These are phyloP conservation scores for Russula dissimulans DNA, from an alignment of 768 basidiomycete genomes.

Conservation along the genomic window DNA sequence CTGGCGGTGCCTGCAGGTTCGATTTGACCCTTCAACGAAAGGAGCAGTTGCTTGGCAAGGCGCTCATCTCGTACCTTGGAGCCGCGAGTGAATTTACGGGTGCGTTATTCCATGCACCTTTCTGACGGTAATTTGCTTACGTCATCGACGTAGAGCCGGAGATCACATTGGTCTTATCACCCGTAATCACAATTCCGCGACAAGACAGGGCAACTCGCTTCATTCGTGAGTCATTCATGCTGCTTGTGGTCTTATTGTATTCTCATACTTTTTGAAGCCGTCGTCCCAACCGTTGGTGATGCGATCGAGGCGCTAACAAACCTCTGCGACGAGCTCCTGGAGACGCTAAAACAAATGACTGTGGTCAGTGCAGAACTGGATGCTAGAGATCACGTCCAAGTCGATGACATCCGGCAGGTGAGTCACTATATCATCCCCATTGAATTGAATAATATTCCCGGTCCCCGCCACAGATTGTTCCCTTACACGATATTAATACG, in stretches of 20 bases:
- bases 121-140: background rate
- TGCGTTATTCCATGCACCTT: slow-evolving; percentile 21
- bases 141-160: slow-evolving; percentile 44
- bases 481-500: slow-evolving; percentile 43
- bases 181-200: slow-evolving; percentile 47
- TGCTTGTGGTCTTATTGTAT: background rate
- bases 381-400: slow-evolving; percentile 57
- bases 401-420: slow-evolving; percentile 67
- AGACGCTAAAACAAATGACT: slow-evolving; percentile 54
- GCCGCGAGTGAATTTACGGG: slow-evolving; percentile 65
- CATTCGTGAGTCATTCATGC: slow-evolving; percentile 34
- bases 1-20: slow-evolving; percentile 48
- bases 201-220: slow-evolving; percentile 50
- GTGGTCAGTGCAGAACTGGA: slow-evolving; percentile 63
- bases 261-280: slow-evolving; percentile 35
- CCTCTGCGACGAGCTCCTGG: slow-evolving; percentile 51
- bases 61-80: slow-evolving; percentile 59
- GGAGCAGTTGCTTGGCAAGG: slow-evolving; percentile 51
- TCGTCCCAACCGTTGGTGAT: slow-evolving; percentile 69
- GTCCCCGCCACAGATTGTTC: slow-evolving; percentile 34
- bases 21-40: slow-evolving; percentile 45
- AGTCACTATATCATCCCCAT: slow-evolving; percentile 12
- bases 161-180: slow-evolving; percentile 62
- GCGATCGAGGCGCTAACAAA: slow-evolving; percentile 57
- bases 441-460: background rate